These are phyloP conservation scores for Umbilicus rupestris DNA, from an alignment of 164 flowering plant genomes.

Conservation along the genomic window DNA sequence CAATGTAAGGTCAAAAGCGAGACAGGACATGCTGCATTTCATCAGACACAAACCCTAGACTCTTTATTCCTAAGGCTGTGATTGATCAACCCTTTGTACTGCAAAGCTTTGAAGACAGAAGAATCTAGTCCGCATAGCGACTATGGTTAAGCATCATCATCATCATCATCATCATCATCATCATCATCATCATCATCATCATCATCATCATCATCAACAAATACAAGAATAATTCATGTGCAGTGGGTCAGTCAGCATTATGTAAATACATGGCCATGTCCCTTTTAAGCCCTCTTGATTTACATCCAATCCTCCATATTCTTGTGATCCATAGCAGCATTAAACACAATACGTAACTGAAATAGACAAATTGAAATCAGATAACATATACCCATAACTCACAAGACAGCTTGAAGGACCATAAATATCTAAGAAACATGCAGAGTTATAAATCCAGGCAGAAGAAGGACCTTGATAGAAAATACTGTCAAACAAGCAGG, in stretches of 20 bases:
- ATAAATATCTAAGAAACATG: not conserved
- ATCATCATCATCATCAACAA: not conserved
- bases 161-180: not conserved
- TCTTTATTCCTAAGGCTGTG: not conserved
- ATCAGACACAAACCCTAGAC: not conserved
- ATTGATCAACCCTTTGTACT: not conserved
- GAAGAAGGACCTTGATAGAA: not conserved
- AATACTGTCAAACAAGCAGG: not conserved
- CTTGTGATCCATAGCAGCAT: no score
- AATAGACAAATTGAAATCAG: no score
- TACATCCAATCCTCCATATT: no score
- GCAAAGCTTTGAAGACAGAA: not conserved
- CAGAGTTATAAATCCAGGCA: not conserved
- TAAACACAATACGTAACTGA: no score
- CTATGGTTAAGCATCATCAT: not conserved
- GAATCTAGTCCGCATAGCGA: not conserved
- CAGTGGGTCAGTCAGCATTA: no score
- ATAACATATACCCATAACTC: no score
- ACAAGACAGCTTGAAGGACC: no score
- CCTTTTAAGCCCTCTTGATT: no score
- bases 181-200: not conserved
- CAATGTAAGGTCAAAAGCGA: not conserved
- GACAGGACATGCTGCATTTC: not conserved
- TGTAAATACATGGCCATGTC: no score
- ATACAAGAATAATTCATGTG: not conserved